Conservation (phyloP, 495 filamentous ascomycete species). For the Pseudevernia furfuracea region DNA sequence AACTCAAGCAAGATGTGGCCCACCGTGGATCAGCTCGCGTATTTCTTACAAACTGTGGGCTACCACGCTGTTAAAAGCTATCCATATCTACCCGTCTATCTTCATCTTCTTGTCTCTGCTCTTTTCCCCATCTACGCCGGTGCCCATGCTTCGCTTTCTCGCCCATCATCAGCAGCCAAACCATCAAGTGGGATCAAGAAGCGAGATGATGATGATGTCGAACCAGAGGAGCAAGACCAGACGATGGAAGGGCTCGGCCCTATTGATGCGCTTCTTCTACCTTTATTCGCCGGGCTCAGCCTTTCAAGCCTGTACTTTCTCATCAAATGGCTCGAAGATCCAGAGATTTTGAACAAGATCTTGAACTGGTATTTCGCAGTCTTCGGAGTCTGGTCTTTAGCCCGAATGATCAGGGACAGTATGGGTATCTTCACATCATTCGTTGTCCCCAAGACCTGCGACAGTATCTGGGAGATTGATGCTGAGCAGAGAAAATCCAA, state of each 20-base stretch:
- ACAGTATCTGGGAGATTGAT: constrained; percentile 34
- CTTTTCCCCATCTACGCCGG: constrained; percentile 67
- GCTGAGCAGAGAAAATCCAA: constrained; percentile 15
- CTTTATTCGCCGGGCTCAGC: constrained; percentile 65
- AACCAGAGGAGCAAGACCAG: constrained; percentile 46
- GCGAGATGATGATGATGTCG: constrained; percentile 38
- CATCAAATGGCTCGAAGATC: constrained; percentile 81
- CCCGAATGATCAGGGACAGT: constrained; percentile 58
- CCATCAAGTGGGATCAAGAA: constrained; percentile 45
- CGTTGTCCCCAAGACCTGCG: constrained; percentile 58
- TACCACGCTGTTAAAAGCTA: constrained; percentile 29
- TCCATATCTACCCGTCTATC: constrained; percentile 56
- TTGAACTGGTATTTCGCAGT: constrained; percentile 77
- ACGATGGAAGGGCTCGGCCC: constrained; percentile 70
- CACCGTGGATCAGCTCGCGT: not conserved
- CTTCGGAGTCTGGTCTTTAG: constrained; percentile 68
- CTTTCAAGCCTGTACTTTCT: constrained; percentile 77
- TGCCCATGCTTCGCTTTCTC: constrained; percentile 60
- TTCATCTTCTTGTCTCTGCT: constrained; percentile 59
- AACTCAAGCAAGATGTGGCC: not conserved
- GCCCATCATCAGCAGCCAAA: constrained; percentile 71
- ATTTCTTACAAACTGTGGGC: constrained; percentile 16
- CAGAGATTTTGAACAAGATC: constrained; percentile 72
- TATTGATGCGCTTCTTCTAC: constrained; percentile 80
- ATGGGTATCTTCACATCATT: constrained; percentile 58